A percentile compares a stretch with the other conserved stretches of the same genome.
phyloP scores from a whole-genome alignment of 2,329 filamentous ascomycete genomes.

The Pseudocercospora pini-densiflorae region DNA sequence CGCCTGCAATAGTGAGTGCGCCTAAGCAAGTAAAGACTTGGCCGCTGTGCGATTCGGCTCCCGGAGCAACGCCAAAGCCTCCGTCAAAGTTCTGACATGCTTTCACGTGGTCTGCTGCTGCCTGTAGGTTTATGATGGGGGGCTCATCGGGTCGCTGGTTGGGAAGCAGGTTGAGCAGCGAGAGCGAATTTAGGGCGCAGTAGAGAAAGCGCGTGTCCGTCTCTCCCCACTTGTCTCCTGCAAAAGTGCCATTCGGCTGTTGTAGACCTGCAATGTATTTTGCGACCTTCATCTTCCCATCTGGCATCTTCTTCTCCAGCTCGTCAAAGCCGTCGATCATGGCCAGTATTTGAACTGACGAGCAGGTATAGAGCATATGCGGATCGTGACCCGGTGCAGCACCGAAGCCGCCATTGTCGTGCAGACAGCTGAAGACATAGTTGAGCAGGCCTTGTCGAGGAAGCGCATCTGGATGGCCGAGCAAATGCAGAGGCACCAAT shows the following conservation, averaged over 20 bases:
- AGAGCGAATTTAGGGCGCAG: conserved; percentile 85
- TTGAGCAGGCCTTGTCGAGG: conserved; percentile 80
- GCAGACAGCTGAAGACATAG: conserved; percentile 94
- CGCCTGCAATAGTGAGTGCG: conserved; percentile 79
- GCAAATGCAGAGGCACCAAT: conserved; percentile 81
- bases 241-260: conserved; percentile 81
- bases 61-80: conserved; percentile 86
- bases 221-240: conserved; percentile 96
- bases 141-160: conserved; percentile 32
- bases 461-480: conserved; percentile 79
- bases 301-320: conserved; percentile 70
- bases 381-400: conserved; percentile 93
- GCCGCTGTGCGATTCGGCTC: conserved; percentile 91
- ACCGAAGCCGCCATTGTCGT: conserved; percentile 87
- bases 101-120: conserved; percentile 77
- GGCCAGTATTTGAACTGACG: conserved; percentile 89
- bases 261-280: conserved; percentile 84
- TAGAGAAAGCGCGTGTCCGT: conserved; percentile 95
- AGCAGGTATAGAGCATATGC: conserved; percentile 95
- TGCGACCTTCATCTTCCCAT: conserved; percentile 73
- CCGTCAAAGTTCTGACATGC: conserved; percentile 93
- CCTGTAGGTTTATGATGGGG: conserved; percentile 72
- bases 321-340: conserved; percentile 84
- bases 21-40: conserved; percentile 96
- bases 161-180: conserved; percentile 74